Conservation (phyloP, 176 grass and related monocot genomes). For the Bonia amplexicaulis region DNA sequence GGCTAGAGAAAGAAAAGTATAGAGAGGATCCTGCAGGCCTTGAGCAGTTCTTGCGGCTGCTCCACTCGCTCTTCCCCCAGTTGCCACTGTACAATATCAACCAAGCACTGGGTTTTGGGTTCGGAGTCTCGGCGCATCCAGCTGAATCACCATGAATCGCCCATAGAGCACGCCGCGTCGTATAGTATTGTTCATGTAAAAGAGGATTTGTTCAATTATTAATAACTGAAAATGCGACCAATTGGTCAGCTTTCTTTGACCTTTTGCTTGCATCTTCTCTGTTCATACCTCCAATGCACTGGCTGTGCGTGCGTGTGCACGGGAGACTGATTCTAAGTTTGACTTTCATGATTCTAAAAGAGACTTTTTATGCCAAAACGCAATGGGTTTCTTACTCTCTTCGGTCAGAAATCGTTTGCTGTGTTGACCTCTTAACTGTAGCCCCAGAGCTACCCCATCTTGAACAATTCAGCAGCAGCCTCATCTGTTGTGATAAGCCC, state of each 20-base stretch:
- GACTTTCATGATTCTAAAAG: constrained; percentile 24
- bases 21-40: constrained; percentile 27
- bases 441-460: background rate
- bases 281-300: background rate
- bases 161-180: background rate
- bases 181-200: constrained; percentile 31
- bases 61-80: constrained; percentile 20
- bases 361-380: background rate
- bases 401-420: constrained; percentile 33
- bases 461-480: constrained; percentile 23
- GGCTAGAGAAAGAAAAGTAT: constrained; percentile 45
- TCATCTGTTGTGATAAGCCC: constrained; percentile 11
- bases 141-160: constrained; percentile 16
- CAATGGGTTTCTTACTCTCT: background rate
- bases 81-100: constrained; percentile 39
- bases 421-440: constrained; percentile 26
- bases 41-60: constrained; percentile 32
- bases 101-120: constrained; percentile 23
- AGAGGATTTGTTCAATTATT: constrained; percentile 52
- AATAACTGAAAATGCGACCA: constrained; percentile 35
- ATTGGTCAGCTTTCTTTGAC: constrained; percentile 56
- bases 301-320: background rate
- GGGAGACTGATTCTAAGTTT: constrained; percentile 31
- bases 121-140: constrained; percentile 19
- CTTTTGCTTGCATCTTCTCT: background rate